phyloP scores from a whole-genome alignment of 1,284 basidiomycete genomes.

The Rhodotorula sp. region DNA sequence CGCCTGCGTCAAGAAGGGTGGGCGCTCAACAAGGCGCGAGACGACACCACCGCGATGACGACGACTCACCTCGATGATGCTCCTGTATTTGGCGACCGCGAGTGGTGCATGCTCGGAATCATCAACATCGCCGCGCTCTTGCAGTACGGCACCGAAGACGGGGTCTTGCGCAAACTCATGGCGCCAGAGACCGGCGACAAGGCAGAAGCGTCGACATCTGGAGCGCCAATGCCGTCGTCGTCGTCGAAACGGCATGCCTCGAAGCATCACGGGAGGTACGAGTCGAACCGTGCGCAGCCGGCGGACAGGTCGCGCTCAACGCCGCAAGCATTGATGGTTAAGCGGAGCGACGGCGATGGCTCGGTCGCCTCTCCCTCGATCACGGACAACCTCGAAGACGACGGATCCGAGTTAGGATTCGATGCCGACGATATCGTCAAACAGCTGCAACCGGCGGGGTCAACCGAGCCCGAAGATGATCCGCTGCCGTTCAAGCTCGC shows the following conservation, averaged over 20 bases:
- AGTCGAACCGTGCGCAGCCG: slow-evolving; percentile 15
- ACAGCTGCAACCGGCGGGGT: slow-evolving; percentile 15
- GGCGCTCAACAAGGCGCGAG: slow-evolving; percentile 11
- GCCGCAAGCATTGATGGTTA: slow-evolving; percentile 42
- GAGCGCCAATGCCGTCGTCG: background rate
- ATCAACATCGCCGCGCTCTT: slow-evolving; percentile 77
- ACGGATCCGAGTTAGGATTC: background rate
- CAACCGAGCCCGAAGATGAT: slow-evolving; percentile 44
- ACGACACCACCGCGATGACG: slow-evolving; percentile 1
- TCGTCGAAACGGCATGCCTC: background rate
- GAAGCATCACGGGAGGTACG: slow-evolving; percentile 20
- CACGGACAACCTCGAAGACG: background rate
- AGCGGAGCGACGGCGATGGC: slow-evolving; percentile 12
- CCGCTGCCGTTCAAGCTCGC: slow-evolving; percentile 67
- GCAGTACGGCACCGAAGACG: slow-evolving; percentile 79
- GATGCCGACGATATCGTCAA: slow-evolving; percentile 33
- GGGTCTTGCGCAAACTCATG: slow-evolving; percentile 58
- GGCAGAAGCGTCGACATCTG: background rate
- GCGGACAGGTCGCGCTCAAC: background rate
- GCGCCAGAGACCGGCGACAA: slow-evolving; percentile 14
- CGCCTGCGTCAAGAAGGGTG: slow-evolving; percentile 64
- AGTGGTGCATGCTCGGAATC: slow-evolving; percentile 94
- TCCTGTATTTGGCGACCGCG: slow-evolving; percentile 65
- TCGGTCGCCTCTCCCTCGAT: slow-evolving; percentile 10
- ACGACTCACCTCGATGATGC: slow-evolving; percentile 54